Base-by-base conservation (phyloP, 2,329 filamentous ascomycete species). In the Aspergillus sp. region DNA sequence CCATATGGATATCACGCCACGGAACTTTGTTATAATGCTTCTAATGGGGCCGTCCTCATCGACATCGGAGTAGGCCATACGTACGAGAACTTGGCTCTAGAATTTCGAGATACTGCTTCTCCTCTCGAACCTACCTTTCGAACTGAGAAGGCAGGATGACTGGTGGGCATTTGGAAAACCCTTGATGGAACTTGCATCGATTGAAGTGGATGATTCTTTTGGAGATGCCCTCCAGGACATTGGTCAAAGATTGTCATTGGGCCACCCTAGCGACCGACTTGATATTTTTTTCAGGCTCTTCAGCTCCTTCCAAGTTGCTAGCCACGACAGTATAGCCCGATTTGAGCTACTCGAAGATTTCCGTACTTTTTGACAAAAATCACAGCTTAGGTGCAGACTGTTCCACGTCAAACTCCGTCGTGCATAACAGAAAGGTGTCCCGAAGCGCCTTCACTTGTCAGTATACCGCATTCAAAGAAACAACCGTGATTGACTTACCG, bases 381-480 rank as follows among this genome's bases (percentile, higher is more conserved):
- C 47, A 71, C 36, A 69, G 53, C 57, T 63, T 70, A 24, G 65
- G 52, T 36, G 35, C 47, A n/a, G 58, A 44, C 10, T 44, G 52
- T 53, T 74, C 69, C 13, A 72, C 52, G 48, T 69, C 75, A 53
- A 80, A 63, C 70, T 82, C 79, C 46, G 74, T 80, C 49, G 79
- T 81, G 63, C 77, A 81, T 49, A 82, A 60, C 59, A 82, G 77
- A 56, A 73, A 77, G 10, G 79, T 82, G 69, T 82, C 79, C 51
- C 65, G 71, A 65, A 82, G 64, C 56, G 76, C 76, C 53, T 76
- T 22, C 4, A 42, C n/a, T 8, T 36, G 10, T 35, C 2, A 19
- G 20, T 14, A 47, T 56, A 61, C 46, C 50, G 55, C 10, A 20
- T 17, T 6, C 40, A 42, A 42, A n/a, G 4, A 3, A 35, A n/a